Conservation (phyloP, 352 stramenopile genomes). For the Phytophthora ramorum region DNA sequence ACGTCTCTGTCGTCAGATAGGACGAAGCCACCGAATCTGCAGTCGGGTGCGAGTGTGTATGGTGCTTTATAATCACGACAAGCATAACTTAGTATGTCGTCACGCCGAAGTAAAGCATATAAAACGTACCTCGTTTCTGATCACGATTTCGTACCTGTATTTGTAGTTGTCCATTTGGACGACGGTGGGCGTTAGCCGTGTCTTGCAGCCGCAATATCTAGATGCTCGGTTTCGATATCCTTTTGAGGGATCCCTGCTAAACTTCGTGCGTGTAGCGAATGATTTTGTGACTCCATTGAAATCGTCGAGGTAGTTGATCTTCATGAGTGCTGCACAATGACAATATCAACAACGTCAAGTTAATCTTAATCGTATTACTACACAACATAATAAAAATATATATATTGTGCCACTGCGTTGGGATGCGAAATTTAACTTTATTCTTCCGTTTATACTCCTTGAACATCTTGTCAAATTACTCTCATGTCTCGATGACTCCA, state of each 20-base stretch:
- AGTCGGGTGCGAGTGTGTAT: neutral
- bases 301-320: neutral
- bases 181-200: neutral
- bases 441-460: conserved; percentile 7
- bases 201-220: neutral
- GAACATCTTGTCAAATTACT: conserved; percentile 1
- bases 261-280: neutral
- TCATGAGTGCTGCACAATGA: neutral
- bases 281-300: neutral
- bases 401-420: neutral
- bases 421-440: conserved; percentile 1
- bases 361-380: neutral
- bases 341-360: neutral
- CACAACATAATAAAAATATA: neutral
- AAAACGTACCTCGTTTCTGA: neutral
- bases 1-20: neutral
- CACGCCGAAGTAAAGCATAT: neutral
- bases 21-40: neutral
- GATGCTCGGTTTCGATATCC: neutral
- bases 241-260: neutral
- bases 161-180: neutral
- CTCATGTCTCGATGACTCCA: neutral
- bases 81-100: neutral
- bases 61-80: neutral
- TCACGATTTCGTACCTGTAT: neutral